A percentile compares a stretch with the other conserved stretches of the same genome.
Conservation (phyloP, 2,329 filamentous ascomycete genomes). For the Cytospora leucostoma region DNA sequence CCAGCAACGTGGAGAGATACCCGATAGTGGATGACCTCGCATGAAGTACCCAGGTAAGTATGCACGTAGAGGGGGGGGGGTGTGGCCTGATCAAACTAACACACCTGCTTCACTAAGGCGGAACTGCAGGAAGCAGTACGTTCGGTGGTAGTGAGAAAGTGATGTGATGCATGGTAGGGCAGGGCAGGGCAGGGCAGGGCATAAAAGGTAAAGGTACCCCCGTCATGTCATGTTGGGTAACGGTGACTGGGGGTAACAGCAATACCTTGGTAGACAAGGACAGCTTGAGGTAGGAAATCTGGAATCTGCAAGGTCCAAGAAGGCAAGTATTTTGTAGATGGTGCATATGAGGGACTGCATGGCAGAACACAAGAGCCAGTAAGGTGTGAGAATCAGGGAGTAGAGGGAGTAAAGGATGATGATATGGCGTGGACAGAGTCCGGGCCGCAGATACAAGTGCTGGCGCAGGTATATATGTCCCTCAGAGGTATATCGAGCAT, state of each 20-base stretch:
- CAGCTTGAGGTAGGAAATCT: not conserved
- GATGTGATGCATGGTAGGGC: conserved; percentile 2
- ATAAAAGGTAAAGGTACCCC: conserved; percentile 15
- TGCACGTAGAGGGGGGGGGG: conserved; percentile 14
- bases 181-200: conserved; percentile 1
- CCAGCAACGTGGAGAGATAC: conserved; percentile 23
- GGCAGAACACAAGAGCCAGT: conserved; percentile 8
- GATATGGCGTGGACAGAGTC: conserved; percentile 7
- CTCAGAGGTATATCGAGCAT: not conserved
- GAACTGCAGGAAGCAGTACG: conserved; percentile 13
- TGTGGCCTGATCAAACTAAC: conserved; percentile 13
- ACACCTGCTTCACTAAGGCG: conserved; percentile 3
- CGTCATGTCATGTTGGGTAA: not conserved
- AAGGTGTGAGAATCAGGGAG: conserved; percentile 17
- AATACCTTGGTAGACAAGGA: not conserved
- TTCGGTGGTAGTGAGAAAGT: conserved; percentile 9
- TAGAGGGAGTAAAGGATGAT: not conserved
- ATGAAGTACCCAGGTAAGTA: conserved; percentile 5
- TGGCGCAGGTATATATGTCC: conserved; percentile 16
- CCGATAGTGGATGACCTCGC: conserved; percentile 23
- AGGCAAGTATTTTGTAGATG: not conserved
- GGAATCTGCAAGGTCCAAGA: conserved; percentile 14
- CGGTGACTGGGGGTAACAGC: not conserved
- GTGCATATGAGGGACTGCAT: conserved; percentile 21
- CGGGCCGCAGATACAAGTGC: conserved; percentile 19